phyloP scores from a whole-genome alignment of 1,284 basidiomycete genomes.

The Ustilago curta region DNA sequence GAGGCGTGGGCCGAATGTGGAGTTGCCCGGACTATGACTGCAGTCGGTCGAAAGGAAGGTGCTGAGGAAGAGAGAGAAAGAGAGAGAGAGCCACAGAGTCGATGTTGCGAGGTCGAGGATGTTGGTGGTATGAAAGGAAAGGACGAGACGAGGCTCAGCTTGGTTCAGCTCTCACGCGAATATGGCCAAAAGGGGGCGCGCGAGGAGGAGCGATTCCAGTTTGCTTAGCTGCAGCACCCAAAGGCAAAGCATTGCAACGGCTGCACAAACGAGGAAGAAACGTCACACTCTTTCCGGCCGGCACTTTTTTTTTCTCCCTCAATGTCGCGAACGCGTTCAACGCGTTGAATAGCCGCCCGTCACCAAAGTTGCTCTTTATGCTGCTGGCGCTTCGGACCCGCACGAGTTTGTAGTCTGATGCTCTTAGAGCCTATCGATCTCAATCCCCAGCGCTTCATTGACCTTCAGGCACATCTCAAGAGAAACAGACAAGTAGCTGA shows the following conservation, averaged over 20 bases:
- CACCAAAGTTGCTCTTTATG: background rate
- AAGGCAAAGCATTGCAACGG: no score
- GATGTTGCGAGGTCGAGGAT: background rate
- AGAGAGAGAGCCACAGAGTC: background rate
- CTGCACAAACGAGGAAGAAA: no score
- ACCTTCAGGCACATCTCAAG: background rate
- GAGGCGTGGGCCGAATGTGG: background rate
- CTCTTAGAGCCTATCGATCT: no score
- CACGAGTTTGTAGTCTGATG: constrained; percentile 4
- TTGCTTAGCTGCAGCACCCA: background rate
- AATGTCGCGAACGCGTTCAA: constrained; percentile 12
- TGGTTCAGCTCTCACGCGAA: constrained; percentile 6
- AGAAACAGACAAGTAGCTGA: background rate
- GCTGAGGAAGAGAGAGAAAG: constrained; percentile 1
- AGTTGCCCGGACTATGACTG: no score
- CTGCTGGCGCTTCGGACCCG: background rate
- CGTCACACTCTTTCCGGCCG: constrained; percentile 30
- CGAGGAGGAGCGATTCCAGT: constrained; percentile 9
- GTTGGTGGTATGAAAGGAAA: background rate
- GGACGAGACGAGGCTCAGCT: background rate
- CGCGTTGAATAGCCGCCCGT: constrained; percentile 16
- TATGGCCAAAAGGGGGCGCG: constrained; percentile 3
- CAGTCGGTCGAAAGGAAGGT: background rate
- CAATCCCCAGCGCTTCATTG: no score
- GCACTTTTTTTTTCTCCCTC: background rate